These are phyloP conservation scores for Pyrus hybrid DNA, from an alignment of 331 rosid genomes.

Conservation along the genomic window DNA sequence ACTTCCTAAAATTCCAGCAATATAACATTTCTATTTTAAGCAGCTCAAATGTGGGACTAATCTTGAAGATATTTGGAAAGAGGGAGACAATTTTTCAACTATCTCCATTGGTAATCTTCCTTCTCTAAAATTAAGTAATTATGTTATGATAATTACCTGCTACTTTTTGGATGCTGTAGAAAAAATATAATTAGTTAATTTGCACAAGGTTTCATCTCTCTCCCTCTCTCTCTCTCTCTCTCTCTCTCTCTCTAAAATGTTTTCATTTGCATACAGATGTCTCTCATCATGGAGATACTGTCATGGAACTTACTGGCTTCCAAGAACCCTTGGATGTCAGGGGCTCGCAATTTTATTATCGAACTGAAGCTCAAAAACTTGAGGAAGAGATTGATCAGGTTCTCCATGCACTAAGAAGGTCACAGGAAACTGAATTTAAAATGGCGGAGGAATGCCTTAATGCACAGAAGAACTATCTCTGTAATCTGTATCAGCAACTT, in stretches of 20 bases:
- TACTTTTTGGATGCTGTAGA: not conserved
- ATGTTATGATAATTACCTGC: conserved; percentile 1
- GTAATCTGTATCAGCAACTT: conserved; percentile 49
- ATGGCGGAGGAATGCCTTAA: conserved; percentile 53
- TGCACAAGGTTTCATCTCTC: not conserved
- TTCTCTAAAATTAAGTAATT: not conserved
- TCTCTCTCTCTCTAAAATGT: not conserved
- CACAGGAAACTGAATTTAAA: conserved; percentile 60
- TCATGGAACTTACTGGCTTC: conserved; percentile 14
- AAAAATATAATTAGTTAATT: not conserved
- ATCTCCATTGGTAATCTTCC: conserved; percentile 36
- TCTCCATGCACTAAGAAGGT: conserved; percentile 45
- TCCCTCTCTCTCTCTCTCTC: conserved; percentile 7
- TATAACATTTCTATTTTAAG: conserved; percentile 33
- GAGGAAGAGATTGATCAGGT: conserved; percentile 47
- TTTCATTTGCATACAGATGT: conserved; percentile 27
- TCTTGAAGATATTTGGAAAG: conserved; percentile 48
- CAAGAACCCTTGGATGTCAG: conserved; percentile 16
- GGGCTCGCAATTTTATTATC: conserved; percentile 20
- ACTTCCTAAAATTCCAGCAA: conserved; percentile 5
- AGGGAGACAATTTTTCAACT: conserved; percentile 21
- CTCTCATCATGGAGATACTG: conserved; percentile 14
- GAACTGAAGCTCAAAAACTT: conserved; percentile 26
- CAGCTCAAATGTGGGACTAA: conserved; percentile 55
- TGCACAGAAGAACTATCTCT: conserved; percentile 41